Evolutionary conservation across 306 rosid genomes (phyloP), one percentile per base, ranked within the genome.

Genomic region (Glycine soja): DNA sequence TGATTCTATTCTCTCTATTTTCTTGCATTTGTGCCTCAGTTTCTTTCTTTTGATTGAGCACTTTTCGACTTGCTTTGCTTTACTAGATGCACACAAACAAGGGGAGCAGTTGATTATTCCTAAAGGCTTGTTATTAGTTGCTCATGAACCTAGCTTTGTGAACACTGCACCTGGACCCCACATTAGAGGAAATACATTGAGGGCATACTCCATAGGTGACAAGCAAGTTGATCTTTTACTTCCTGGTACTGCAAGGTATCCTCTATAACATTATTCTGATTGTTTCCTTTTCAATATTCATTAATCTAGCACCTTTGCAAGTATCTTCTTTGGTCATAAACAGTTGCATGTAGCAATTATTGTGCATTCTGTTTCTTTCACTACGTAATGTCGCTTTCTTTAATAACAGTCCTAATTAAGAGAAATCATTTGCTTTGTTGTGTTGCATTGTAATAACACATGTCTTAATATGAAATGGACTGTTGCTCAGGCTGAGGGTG

Each of bases 241-340:
- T 51, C 99, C 98, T 48, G 99, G 98, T 38, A 95, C 93, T 19
- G 99, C 90, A 83, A 95, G 99, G 98, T 95, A 85, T 24, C 30
- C 30, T 77, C 84, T 58, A 34, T 57, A 24, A 30, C 53, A 59
- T n/a, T 24, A 68, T 82, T 76, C 12, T 51, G 4, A 9, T 61
- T 34, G 30, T 66, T 77, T 51, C 62, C 70, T 30, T 75, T 56
- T 70, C 59, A 19, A 15, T 70, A 53, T 48, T 79, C 38, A 59
- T 69, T 10, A 18, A 40, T 48, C 30, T 38, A 43, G 6, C n/a
- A 61, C 74, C 70, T 61, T 59, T 56, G 30, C 47, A 36, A 66
- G 43, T 79, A 24, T 52, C 63, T 58, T 51, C 63, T 66, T 42
- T 36, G 50, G 34, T 65, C 74, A 40, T 47, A 24, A 24, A 24